phyloP scores from a whole-genome alignment of 306 rosid genomes.

The Trifolium pratense region DNA sequence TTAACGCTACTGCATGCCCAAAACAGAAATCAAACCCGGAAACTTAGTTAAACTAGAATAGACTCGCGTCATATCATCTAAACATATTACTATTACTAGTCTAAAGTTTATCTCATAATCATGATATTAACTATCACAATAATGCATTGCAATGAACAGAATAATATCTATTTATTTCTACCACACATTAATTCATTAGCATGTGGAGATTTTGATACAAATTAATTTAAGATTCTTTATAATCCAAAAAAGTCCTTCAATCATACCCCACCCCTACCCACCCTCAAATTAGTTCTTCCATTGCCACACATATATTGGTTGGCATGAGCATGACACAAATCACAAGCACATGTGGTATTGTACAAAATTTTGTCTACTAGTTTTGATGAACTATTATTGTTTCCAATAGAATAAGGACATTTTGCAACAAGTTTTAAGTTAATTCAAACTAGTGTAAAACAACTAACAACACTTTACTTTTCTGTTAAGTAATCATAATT shows the following conservation, averaged over 20 bases:
- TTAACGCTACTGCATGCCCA: not conserved
- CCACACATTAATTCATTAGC: constrained; percentile 3
- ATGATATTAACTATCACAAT: constrained; percentile 7
- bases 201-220: constrained; percentile 10
- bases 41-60: no score
- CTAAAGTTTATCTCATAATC: not conserved
- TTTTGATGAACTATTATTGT: constrained; percentile 15
- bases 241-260: constrained; percentile 17
- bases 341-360: not conserved
- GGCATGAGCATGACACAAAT: not conserved
- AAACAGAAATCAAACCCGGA: no score
- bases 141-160: constrained; percentile 7
- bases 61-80: no score
- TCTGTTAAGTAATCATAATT: not conserved
- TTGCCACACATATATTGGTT: not conserved
- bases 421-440: not conserved
- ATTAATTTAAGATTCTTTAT: constrained; percentile 1
- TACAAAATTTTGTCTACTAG: not conserved
- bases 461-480: not conserved
- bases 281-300: not conserved
- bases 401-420: not conserved
- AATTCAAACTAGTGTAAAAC: not conserved
- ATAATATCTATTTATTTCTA: constrained; percentile 2
- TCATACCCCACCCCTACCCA: constrained; percentile 1
- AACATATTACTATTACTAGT: not conserved